Evolutionary conservation across 2,329 filamentous ascomycete species (phyloP).

Genomic region (Ophiostoma triangulosporum): DNA sequence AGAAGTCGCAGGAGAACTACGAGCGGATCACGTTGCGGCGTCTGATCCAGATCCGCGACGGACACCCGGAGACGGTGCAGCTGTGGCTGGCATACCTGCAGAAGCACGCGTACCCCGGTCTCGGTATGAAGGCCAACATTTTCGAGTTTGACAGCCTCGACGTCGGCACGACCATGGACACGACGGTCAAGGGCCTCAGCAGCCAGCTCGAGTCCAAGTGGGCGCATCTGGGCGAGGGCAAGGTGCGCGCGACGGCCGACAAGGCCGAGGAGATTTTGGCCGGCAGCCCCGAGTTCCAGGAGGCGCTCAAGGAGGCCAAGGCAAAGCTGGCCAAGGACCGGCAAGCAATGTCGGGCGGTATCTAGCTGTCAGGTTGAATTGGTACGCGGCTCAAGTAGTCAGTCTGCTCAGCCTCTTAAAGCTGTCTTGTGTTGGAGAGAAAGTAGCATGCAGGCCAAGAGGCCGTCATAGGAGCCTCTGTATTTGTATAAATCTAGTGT

Average conservation of each 20-base stretch:
- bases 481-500: constrained; percentile 4
- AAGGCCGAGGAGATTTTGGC: constrained; percentile 45
- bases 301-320: neutral
- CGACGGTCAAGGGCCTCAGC: constrained; percentile 29
- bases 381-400: neutral
- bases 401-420: no score
- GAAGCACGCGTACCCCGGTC: constrained; percentile 88
- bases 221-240: constrained; percentile 40
- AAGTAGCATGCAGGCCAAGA: neutral
- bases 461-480: neutral
- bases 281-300: constrained; percentile 1
- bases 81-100: constrained; percentile 84
- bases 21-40: constrained; percentile 78
- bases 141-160: constrained; percentile 69
- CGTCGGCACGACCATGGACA: constrained; percentile 38
- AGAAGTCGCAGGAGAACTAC: constrained; percentile 97
- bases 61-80: constrained; percentile 75
- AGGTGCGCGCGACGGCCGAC: constrained; percentile 34
- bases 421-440: neutral
- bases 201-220: constrained; percentile 36
- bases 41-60: constrained; percentile 85
- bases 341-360: neutral
- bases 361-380: neutral
- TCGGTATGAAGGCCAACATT: constrained; percentile 97
- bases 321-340: constrained; percentile 2